Evolutionary conservation across 768 basidiomycete genomes (phyloP), one percentile per base, ranked within the genome.

Genomic region (Trametes meyenii): DNA sequence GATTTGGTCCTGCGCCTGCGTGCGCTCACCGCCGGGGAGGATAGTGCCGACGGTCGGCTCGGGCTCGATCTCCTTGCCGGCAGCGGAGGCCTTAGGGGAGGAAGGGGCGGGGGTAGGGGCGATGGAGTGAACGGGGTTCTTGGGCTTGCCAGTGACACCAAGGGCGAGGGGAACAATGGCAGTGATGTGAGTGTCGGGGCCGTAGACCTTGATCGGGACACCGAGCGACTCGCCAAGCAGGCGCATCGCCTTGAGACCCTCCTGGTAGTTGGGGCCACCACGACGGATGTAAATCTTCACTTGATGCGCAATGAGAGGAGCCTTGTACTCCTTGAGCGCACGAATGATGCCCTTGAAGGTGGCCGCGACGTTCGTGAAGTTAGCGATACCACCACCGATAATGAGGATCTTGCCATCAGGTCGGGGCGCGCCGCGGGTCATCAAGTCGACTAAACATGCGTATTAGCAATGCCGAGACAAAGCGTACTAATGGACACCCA

Each of bases 311-410:
- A 93, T 89, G 65, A 98, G 85, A 55, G 86, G 88, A 45, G 83
- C 78, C 81, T 94, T 94, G 85, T 84, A 94, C 76, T 95, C 91
- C 81, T 96, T 90, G 67, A 99, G 83, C 17, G 97, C 96, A 46
- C 88, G 91, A 76, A 99, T 99, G 83, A 98, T 99, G 64, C 96
- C 96, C 83, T 98, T 98, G 90, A 99, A 99, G 62, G 96, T 98
- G 11, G 96, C 90, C 36, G 96, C 97, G 67, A 98, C 96, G 74
- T 99, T 98, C 74, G 95, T 98, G 81, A 99, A 99, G 86, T 99
- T 99, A 80, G 97, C 97, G 65, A 97, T 97, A 79, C 96, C 96
- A 78, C 97, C 97, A 77, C 96, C 97, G 67, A 99, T 97, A 84
- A 99, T 97, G 77, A 98, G 90, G 74, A 98, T 87, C 80, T 99